phyloP scores from a whole-genome alignment of 2,329 filamentous ascomycete genomes.

The Sporothrix phasma region DNA sequence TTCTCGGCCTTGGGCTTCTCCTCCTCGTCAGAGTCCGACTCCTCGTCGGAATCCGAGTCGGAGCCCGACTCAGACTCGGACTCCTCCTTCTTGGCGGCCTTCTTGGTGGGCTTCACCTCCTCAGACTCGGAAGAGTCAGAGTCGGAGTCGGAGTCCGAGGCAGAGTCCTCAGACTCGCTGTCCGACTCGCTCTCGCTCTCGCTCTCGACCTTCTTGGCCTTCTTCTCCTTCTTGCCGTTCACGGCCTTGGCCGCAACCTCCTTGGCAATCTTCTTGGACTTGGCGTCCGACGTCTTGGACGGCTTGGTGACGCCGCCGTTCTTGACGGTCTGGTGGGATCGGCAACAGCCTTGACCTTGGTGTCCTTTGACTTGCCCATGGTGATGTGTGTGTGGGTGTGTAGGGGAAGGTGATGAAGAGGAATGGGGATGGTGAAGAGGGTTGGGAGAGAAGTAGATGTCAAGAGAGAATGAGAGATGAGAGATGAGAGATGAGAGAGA shows the following conservation, averaged over 20 bases:
- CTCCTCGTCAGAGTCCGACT: slow-evolving; percentile 24
- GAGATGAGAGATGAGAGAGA: not conserved
- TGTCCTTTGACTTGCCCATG: slow-evolving; percentile 60
- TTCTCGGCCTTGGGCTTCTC: slow-evolving; percentile 24
- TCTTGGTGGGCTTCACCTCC: slow-evolving; percentile 16
- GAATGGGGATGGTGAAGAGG: too few relatives aligned
- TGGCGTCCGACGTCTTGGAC: slow-evolving; percentile 52
- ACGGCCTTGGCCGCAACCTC: slow-evolving; percentile 42
- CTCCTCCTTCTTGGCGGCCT: slow-evolving; percentile 20
- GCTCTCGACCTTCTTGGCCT: slow-evolving; percentile 32
- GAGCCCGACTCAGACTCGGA: slow-evolving; percentile 11
- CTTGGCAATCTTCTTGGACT: slow-evolving; percentile 60
- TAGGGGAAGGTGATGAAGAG: not conserved
- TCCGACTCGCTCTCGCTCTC: slow-evolving; percentile 18
- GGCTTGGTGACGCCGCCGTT: slow-evolving; percentile 58
- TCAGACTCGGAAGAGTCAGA: slow-evolving; percentile 25
- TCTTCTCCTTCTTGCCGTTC: slow-evolving; percentile 39
- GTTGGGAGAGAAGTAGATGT: not conserved
- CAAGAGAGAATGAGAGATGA: slow-evolving; percentile 9
- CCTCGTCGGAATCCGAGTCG: slow-evolving; percentile 16
- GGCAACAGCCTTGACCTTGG: slow-evolving; percentile 43
- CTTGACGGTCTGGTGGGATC: slow-evolving; percentile 49
- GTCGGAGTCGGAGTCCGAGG: slow-evolving; percentile 21
- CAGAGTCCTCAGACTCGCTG: slow-evolving; percentile 25
- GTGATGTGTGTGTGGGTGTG: slow-evolving; percentile 24